A percentile compares a stretch with the other conserved stretches of the same genome.
These are phyloP conservation scores for Aspergillus tamarii DNA, from an alignment of 2,329 filamentous ascomycete species.

Conservation along the genomic window DNA sequence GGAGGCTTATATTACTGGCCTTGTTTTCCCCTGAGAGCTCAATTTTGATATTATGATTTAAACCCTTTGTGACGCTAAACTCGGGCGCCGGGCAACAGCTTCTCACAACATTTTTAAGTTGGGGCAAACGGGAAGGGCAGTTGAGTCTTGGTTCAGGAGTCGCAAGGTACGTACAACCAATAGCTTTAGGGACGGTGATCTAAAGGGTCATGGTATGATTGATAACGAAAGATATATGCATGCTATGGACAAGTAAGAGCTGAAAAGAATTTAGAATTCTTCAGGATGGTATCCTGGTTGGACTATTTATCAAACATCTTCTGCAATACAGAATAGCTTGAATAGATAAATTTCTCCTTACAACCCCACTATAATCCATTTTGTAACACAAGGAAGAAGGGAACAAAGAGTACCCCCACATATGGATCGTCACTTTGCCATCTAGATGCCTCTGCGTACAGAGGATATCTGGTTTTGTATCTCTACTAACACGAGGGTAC, in stretches of 20 bases:
- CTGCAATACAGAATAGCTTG: no score
- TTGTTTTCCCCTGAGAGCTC: not conserved
- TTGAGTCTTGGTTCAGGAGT: not conserved
- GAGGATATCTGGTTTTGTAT: not conserved
- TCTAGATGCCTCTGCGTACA: accelerated
- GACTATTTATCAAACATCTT: no score
- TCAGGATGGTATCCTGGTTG: no score
- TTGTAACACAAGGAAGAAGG: not conserved
- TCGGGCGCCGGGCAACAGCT: not conserved
- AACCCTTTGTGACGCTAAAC: not conserved
- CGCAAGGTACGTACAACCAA: not conserved
- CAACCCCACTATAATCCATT: no score
- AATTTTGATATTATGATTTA: not conserved
- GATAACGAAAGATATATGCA: not conserved
- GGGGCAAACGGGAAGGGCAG: not conserved
- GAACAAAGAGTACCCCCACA: not conserved
- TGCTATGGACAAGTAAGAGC: accelerated
- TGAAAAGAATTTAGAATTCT: not conserved
- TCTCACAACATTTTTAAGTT: not conserved
- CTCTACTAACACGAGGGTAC: not conserved
- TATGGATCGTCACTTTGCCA: not conserved
- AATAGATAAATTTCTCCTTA: no score
- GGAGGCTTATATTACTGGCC: no score
- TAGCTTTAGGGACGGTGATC: not conserved
- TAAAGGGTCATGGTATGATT: not conserved